Base-by-base conservation (phyloP, 2,329 filamentous ascomycete species). In the Alternaria hordeiaustralica region DNA sequence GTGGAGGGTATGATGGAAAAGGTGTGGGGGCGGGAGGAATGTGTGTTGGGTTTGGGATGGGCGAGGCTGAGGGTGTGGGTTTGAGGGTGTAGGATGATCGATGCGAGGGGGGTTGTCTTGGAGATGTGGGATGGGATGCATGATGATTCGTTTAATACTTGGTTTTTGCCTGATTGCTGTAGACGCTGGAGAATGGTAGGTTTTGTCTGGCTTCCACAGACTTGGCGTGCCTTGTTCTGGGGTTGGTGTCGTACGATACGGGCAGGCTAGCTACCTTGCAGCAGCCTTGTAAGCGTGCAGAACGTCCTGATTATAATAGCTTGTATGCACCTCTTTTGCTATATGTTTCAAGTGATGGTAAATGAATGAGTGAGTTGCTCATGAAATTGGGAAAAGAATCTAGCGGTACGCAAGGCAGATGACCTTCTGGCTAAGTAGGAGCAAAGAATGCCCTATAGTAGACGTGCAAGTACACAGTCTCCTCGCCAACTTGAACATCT, bases 401-500 rank as follows among this genome's bases (percentile, higher is more conserved):
- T 41, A 41, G 8, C 5, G 8, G 11, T 41, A 41, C 36, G 8
- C 36, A 11, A 41, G 9, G n/a, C 36, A 41, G 36, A 3, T 41
- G n/a, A 41, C 9, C 2, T 18, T 3, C 33, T n/a, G 33, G 7
- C 33, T 41, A 41, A 3, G 33, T 41, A 41, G 33, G 33, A 10
- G 8, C 33, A 41, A 41, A 41, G 33, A 41, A 41, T n/a, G 15
- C 15, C 33, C 33, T 41, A 41, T 41, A 41, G 49, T 72, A 78
- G 2, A 74, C 49, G 36, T 74, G 70, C 18, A 78, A 28, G 45
- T 73, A 44, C 2, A 77, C 71, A 5, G 21, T 65, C 50, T 79
- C 76, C 54, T 77, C 74, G 2, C 72, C 73, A 3, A 30, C 11
- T 20, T 67, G 43, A 2, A 70, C 63, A 51, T 79, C 77, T 3